Percentiles rank a stretch among this genome's conserved stretches.
Conservation (phyloP, 306 rosid genomes). For the Glycine tomentella region DNA sequence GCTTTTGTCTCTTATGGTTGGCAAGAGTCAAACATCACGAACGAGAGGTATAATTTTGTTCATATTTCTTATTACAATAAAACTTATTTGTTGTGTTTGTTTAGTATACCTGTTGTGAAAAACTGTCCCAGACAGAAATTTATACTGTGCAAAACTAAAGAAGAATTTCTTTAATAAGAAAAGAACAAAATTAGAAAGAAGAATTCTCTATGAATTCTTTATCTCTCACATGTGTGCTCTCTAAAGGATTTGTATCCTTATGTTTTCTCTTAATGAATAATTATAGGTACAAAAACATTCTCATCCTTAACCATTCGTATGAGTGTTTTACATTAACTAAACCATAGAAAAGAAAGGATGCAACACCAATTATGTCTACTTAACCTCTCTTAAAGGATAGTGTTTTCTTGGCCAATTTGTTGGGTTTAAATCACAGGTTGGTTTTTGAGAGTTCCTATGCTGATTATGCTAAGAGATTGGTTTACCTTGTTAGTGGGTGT, state of each 20-base stretch:
- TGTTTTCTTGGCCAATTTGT: not conserved
- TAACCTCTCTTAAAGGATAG: slow-evolving; percentile 3
- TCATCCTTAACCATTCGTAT: too few species aligned
- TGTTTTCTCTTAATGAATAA: too few species aligned
- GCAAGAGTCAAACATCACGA: slow-evolving; percentile 49
- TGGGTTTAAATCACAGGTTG: not conserved
- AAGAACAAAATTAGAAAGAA: too few species aligned
- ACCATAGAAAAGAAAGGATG: not conserved
- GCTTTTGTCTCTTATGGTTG: slow-evolving; percentile 50
- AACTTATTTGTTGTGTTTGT: slow-evolving; percentile 12
- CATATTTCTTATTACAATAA: slow-evolving; percentile 8
- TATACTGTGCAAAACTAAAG: too few species aligned
- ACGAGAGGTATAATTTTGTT: slow-evolving; percentile 47
- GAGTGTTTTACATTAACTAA: too few species aligned
- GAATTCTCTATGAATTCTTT: too few species aligned
- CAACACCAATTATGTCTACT: not conserved
- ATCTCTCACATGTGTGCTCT: too few species aligned
- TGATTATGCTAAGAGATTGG: not conserved
- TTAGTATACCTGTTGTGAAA: not conserved
- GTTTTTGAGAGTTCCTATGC: not conserved
- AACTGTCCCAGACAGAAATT: too few species aligned
- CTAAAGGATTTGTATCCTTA: too few species aligned
- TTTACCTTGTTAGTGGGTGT: not conserved
- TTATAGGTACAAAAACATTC: too few species aligned
- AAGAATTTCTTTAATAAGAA: too few species aligned